A percentile compares a stretch with the other conserved stretches of the same genome.
These are phyloP conservation scores for Beauveria scarabaeidicola DNA, from an alignment of 2,329 filamentous ascomycete genomes.

Conservation along the genomic window DNA sequence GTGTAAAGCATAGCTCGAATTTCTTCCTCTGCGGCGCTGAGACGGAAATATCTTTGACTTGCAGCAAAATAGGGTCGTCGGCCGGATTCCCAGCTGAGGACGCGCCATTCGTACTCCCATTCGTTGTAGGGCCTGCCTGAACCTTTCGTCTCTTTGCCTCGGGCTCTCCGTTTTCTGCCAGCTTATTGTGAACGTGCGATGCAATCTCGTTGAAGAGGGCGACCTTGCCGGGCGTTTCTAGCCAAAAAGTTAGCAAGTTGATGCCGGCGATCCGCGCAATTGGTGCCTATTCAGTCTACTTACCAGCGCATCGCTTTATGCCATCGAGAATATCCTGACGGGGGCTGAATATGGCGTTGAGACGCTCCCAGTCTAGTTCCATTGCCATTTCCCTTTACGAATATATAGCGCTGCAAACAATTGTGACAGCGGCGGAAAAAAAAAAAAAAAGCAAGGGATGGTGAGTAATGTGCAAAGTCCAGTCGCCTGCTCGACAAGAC, in stretches of 20 bases:
- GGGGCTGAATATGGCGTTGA: conserved; percentile 44
- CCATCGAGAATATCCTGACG: conserved; percentile 47
- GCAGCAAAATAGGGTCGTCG: conserved; percentile 45
- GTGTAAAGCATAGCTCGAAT: conserved; percentile 55
- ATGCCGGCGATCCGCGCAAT: not conserved
- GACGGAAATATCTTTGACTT: conserved; percentile 59
- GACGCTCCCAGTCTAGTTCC: conserved; percentile 40
- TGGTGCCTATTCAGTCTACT: conserved; percentile 11
- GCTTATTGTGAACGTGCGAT: conserved; percentile 38
- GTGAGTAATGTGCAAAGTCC: not conserved
- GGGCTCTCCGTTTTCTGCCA: conserved; percentile 34
- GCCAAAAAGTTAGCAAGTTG: not conserved
- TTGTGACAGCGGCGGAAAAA: not conserved
- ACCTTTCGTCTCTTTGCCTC: conserved; percentile 45
- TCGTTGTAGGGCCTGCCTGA: conserved; percentile 27
- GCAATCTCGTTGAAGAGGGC: conserved; percentile 50
- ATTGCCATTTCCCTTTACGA: conserved; percentile 28
- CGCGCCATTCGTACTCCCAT: conserved; percentile 14
- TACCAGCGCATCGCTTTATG: conserved; percentile 47
- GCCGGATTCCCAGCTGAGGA: conserved; percentile 29
- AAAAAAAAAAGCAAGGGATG: not conserved
- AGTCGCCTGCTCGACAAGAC: not conserved
- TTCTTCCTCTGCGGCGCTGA: conserved; percentile 61
- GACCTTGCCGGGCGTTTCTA: conserved; percentile 43
- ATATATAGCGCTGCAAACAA: not conserved